A percentile compares a stretch with the other conserved stretches of the same genome.
Evolutionary conservation across 1,284 basidiomycete genomes (phyloP).

Genomic region (Kwoniella shivajii): DNA sequence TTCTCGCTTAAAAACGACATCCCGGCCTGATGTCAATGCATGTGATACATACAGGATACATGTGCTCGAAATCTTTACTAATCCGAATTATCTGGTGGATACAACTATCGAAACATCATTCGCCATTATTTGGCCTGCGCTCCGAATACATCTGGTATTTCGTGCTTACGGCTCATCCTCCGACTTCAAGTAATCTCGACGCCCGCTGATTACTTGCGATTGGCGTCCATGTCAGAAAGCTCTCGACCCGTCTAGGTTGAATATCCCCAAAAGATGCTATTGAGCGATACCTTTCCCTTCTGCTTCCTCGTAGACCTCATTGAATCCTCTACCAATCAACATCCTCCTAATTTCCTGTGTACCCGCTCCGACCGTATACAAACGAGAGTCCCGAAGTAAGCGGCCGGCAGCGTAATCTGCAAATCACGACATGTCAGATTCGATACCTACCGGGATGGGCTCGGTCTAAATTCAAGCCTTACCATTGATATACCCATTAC

Average conservation of each 20-base stretch:
- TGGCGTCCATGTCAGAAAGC: no score
- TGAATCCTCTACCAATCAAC: slow-evolving; percentile 87
- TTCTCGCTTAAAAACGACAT: no score
- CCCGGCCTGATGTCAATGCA: no score
- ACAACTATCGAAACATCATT: no score
- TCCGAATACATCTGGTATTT: no score
- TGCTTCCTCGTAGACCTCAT: slow-evolving; percentile 57
- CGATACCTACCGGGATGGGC: background rate
- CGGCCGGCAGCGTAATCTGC: slow-evolving; percentile 84
- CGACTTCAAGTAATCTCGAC: no score
- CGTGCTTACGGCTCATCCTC: no score
- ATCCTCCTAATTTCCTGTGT: slow-evolving; percentile 89
- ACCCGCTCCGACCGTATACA: slow-evolving; percentile 89
- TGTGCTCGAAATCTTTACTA: no score
- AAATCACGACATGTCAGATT: slow-evolving; percentile 6
- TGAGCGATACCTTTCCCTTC: slow-evolving; percentile 10
- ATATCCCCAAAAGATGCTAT: background rate
- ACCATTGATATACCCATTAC: slow-evolving; percentile 92
- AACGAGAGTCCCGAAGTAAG: slow-evolving; percentile 76
- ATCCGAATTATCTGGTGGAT: no score
- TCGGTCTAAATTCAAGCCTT: slow-evolving; percentile 23
- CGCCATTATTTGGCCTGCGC: no score
- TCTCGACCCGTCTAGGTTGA: background rate
- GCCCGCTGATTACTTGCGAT: no score
- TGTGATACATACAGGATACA: no score